Percentiles rank a stretch among this genome's conserved stretches.
phyloP scores from a whole-genome alignment of 805 yeast species.

The Hyphopichia homilentoma region DNA sequence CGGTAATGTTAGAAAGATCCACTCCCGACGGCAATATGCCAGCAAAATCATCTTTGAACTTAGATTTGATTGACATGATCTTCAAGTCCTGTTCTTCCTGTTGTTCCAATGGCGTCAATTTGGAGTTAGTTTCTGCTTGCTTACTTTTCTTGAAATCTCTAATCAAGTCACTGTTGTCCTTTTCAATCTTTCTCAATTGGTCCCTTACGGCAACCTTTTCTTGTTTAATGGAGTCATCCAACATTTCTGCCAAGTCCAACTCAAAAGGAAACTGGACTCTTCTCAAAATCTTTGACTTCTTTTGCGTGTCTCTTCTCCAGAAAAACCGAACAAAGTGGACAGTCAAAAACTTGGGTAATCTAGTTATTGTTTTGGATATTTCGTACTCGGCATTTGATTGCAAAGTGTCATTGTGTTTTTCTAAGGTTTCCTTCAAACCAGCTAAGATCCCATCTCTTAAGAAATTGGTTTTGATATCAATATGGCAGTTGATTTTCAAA shows the following conservation, averaged over 20 bases:
- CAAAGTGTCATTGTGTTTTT: constrained; percentile 69
- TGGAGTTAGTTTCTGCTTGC: constrained; percentile 16
- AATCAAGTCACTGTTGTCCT: constrained; percentile 65
- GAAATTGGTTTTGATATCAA: constrained; percentile 79
- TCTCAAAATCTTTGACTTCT: constrained; percentile 90
- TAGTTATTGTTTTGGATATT: constrained; percentile 56
- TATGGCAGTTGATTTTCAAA: constrained; percentile 83
- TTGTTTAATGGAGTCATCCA: constrained; percentile 70
- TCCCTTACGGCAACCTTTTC: constrained; percentile 74
- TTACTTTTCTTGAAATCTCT: constrained; percentile 68
- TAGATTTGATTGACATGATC: constrained; percentile 43
- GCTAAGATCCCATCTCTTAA: constrained; percentile 77
- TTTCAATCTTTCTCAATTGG: constrained; percentile 68
- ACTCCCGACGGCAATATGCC: constrained; percentile 38
- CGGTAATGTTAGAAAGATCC: constrained; percentile 43
- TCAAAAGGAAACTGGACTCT: constrained; percentile 94
- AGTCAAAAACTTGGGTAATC: constrained; percentile 82
- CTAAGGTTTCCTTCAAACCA: constrained; percentile 72
- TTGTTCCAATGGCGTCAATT: constrained; percentile 52
- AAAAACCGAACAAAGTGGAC: constrained; percentile 93
- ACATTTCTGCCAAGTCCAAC: constrained; percentile 79
- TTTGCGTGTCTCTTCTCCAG: constrained; percentile 90
- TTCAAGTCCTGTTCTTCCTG: constrained; percentile 52
- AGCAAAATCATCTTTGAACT: constrained; percentile 47
- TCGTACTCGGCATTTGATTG: constrained; percentile 70